These are phyloP conservation scores for Glomus cerebriforme DNA, from an alignment of 192 early-diverging fungal species.

Conservation along the genomic window DNA sequence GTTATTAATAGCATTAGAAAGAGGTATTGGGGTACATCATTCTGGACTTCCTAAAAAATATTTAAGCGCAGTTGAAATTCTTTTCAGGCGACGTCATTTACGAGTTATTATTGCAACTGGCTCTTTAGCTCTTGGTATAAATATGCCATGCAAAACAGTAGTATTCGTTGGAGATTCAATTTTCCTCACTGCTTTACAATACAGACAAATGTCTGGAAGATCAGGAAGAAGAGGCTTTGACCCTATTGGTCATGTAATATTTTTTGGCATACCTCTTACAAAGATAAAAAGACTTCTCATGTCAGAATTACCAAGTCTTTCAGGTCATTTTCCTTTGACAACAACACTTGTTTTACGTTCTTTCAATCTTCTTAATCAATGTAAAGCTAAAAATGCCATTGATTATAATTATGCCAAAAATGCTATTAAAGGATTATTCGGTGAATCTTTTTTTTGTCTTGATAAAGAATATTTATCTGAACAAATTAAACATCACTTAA, in stretches of 20 bases:
- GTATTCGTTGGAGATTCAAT: conserved; percentile 47
- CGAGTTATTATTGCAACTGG: conserved; percentile 47
- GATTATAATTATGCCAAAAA: conserved; percentile 1
- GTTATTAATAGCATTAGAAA: conserved; percentile 36
- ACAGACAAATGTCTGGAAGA: conserved; percentile 40
- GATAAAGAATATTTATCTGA: conserved; percentile 36
- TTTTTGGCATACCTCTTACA: conserved; percentile 40
- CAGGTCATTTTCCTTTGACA: conserved; percentile 46
- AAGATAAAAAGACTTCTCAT: conserved; percentile 46
- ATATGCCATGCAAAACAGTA: conserved; percentile 45
- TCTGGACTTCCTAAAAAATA: conserved; percentile 40
- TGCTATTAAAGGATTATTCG: conserved; percentile 31
- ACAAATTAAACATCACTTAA: conserved; percentile 44
- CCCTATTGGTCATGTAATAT: conserved; percentile 44
- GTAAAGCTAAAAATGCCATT: neutral
- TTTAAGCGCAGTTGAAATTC: conserved; percentile 38
- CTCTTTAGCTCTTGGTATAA: conserved; percentile 40
- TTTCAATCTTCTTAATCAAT: conserved; percentile 33
- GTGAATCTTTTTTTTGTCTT: conserved; percentile 35
- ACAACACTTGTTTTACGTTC: conserved; percentile 45
- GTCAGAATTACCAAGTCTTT: conserved; percentile 40
- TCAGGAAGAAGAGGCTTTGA: conserved; percentile 50
- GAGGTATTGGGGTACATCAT: conserved; percentile 50
- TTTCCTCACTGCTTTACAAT: conserved; percentile 46
- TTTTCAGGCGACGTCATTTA: conserved; percentile 41